Base-by-base conservation (phyloP, 2,329 filamentous ascomycete genomes). In the Pyricularia sp. region DNA sequence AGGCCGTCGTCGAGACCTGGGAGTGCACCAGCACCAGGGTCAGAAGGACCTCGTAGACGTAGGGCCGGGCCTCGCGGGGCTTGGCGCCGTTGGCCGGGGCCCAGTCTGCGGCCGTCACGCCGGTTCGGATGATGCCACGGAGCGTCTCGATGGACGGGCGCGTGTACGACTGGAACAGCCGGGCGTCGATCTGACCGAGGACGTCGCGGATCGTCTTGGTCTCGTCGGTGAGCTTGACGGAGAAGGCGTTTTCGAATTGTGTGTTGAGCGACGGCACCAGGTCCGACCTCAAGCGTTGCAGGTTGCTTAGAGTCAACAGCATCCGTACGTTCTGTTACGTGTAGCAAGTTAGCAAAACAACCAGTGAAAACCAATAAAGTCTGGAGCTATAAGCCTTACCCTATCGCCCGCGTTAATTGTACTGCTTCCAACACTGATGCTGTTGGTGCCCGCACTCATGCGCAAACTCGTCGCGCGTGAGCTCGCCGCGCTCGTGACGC, bases 231-330 rank as follows among this genome's bases (percentile, higher is more conserved):
- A 99, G 83, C 72, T 96, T 96, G 68, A 97, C 91, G 1, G 90
- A 92, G 76, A 99, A 99, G 65, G 91, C 86, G 62, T 90, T 92
- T 74, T 99, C 94, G 72, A 97, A 99, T 72, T 94, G 89, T 4
- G 89, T 85, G 73, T 96, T 90, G n/a, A 99, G 83, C 69, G 88
- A 87, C 0, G 93, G 93, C 1, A 97, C 90, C 35, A 93, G 84
- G 67, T 94, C 87, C 28, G 86, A 82, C 66, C 91, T 89, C 49
- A 99, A 85, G 28, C 88, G 84, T 72, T 93, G 88, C 66, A 99
- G 85, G 74, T 99, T 99, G 73, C 90, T 94, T 30, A 99, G 82
- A 0, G 94, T 99, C 64, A 99, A 81, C 57, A 99, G 88, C 83
- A 97, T 93, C 68, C 94, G 91, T 62, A 96, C 87, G 70, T 93